Evolutionary conservation across 1,284 basidiomycete genomes (phyloP), one percentile per base, ranked within the genome.

Genomic region (Sanghuangporus weigelae): DNA sequence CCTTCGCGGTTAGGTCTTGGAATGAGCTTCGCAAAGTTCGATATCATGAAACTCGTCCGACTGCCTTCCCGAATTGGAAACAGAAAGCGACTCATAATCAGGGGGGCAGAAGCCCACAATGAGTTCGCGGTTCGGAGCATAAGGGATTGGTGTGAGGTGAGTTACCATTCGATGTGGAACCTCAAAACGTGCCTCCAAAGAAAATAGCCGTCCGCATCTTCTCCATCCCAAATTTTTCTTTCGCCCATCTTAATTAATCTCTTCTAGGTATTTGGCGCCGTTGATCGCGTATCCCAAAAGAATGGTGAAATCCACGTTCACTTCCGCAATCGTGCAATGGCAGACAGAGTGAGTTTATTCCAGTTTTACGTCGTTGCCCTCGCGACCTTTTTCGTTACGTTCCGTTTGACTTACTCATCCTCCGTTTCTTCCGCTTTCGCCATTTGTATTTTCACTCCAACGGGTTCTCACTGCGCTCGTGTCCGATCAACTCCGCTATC

Each of bases 241-340:
- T 42, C n/a, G 12, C 48, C 49, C 14, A 38, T 36, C 40, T 51
- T 60, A 60, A 23, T 60, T 35, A 48, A 19, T 19, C 7, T 16
- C 16, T 61, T 55, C 11, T 35, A 63, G 62, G 62, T 55, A 21
- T 63, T 51, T 42, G 62, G 62, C 8, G 48, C 62, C 23, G 48
- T 62, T 46, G 50, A 51, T 42, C 62, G 62, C 2, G 10, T 63
- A n/a, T 59, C 62, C 4, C 56, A 46, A n/a, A 58, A 63, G 35
- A 59, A 53, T 19, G 62, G 62, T 3, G 62, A 63, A 38, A 46
- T 63, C 35, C 62, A 59, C 57, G 57, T 63, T 31, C 62, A 63
- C 35, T 63, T 58, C 57, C 50, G 57, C 26, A 59, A 63, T 38
- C 56, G 57, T 42, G 38, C 62, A 6, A n/a, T 63, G 46, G 62